phyloP scores from a whole-genome alignment of 2,329 filamentous ascomycete species.

The Colletotrichum trifolii region DNA sequence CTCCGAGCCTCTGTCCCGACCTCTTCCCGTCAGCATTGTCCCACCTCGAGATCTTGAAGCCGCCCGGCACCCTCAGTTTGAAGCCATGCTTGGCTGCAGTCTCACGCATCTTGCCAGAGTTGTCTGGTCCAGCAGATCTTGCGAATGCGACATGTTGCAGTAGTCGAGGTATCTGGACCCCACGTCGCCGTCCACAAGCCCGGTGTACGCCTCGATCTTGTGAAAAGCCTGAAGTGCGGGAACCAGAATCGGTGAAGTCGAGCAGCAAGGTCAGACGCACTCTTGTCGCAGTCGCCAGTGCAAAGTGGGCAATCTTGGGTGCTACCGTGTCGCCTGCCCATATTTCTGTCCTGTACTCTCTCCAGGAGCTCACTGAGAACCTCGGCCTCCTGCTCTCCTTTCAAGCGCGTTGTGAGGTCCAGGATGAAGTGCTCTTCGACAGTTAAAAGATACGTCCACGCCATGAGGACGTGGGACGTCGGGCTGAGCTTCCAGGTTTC shows the following conservation, averaged over 20 bases:
- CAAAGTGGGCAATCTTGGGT: background rate
- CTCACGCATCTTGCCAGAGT: constrained; percentile 38
- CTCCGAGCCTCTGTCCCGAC: background rate
- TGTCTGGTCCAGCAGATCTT: constrained; percentile 39
- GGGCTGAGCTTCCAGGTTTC: constrained; percentile 1
- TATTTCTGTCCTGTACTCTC: background rate
- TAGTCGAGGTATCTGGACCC: constrained; percentile 31
- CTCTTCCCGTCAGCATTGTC: background rate
- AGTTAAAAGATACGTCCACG: background rate
- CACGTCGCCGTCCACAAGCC: constrained; percentile 2
- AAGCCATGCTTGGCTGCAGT: constrained; percentile 33
- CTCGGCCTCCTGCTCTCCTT: background rate
- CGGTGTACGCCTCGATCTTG: constrained; percentile 1
- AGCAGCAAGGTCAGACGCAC: background rate
- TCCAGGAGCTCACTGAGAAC: background rate
- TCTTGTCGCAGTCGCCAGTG: background rate
- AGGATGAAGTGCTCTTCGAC: background rate
- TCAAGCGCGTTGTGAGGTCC: background rate
- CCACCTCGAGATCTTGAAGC: constrained; percentile 10
- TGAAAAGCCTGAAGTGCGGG: background rate
- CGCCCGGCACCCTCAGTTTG: background rate
- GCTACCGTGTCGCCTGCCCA: background rate
- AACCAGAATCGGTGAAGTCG: background rate
- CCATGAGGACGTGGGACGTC: background rate
- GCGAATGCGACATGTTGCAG: constrained; percentile 38